Conservation (phyloP, 140 eudicot genomes). For the Cichorium intybus region DNA sequence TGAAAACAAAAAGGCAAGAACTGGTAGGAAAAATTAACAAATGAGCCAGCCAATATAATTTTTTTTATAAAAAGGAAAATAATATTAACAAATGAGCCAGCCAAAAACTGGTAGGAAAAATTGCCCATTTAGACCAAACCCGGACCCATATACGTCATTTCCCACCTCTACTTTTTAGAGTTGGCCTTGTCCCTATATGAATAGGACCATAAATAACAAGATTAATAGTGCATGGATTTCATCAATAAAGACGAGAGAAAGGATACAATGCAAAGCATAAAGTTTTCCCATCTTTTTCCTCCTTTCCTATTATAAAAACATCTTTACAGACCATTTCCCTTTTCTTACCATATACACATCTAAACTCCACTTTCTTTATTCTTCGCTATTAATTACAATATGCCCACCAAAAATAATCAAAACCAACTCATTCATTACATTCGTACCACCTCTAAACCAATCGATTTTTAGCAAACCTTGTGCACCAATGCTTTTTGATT, state of each 20-base stretch:
- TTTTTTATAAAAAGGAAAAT: too few species aligned
- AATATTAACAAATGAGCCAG: not conserved
- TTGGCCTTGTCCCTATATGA: not conserved
- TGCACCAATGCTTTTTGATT: not conserved
- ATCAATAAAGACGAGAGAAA: not conserved
- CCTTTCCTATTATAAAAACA: not conserved
- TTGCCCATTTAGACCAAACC: not conserved
- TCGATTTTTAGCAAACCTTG: conserved; percentile 12
- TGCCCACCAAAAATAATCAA: conserved; percentile 7
- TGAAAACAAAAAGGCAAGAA: too few species aligned
- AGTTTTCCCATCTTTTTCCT: not conserved
- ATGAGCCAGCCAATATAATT: not conserved
- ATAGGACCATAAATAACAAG: not conserved
- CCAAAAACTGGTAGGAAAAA: not conserved
- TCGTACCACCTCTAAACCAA: conserved; percentile 7
- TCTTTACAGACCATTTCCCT: not conserved
- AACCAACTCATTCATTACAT: not conserved
- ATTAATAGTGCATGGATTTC: not conserved
- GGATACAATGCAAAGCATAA: not conserved
- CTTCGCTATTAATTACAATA: conserved; percentile 22
- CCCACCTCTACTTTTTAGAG: not conserved
- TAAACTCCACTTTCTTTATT: conserved; percentile 23
- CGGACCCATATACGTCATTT: not conserved
- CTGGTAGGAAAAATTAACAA: not conserved
- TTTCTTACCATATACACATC: conserved; percentile 13